Base-by-base conservation (phyloP, 192 early-diverging fungal genomes). In the Coemansia sp. region DNA sequence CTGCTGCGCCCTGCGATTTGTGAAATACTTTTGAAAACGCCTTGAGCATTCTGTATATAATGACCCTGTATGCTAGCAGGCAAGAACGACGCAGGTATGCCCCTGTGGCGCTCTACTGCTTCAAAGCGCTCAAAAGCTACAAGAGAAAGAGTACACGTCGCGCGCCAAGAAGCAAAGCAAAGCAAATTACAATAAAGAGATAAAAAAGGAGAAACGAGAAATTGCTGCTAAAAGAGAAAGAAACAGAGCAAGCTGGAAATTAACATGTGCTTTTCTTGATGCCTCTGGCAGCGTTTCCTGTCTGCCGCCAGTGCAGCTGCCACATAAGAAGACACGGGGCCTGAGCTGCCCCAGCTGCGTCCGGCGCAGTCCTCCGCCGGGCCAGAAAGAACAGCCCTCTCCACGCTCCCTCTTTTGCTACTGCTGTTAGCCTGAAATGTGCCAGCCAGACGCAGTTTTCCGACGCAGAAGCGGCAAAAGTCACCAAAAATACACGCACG, bases 21-120 rank as follows among this genome's bases (percentile, higher is more conserved):
- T 78, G 75, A 59, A 78, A 78, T n/a, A 78, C 75, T 24, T 73
- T 72, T 51, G 75, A 78, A 56, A 78, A 73, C 59, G 75, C 75
- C 63, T 78, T 78, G 43, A 78, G 75, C 75, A 78, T 78, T 57
- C 29, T 54, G 27, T 41, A 41, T 41, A 56, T 47, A 60, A 41
- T 41, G 37, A 18, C 32, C 27, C n/a, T 45, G 51, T 39, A 54
- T 32, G 52, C 29, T 32, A 49, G 1, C 20, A 58, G 38, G 16
- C 29, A 24, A 18, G 27, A 54, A 54, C 22, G 19, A 14, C 39
- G 18, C 26, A 26, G 24, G 24, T 65, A 10, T 65, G 20, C 58
- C 20, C 58, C 38, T 27, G 39, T 59, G 58, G 19, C 39, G 43
- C 41, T 61, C 45, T 61, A 35, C 47, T 26, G 59, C 32, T 50